phyloP scores from a whole-genome alignment of 2,329 filamentous ascomycete species.

The Fusarium protoensiforme region DNA sequence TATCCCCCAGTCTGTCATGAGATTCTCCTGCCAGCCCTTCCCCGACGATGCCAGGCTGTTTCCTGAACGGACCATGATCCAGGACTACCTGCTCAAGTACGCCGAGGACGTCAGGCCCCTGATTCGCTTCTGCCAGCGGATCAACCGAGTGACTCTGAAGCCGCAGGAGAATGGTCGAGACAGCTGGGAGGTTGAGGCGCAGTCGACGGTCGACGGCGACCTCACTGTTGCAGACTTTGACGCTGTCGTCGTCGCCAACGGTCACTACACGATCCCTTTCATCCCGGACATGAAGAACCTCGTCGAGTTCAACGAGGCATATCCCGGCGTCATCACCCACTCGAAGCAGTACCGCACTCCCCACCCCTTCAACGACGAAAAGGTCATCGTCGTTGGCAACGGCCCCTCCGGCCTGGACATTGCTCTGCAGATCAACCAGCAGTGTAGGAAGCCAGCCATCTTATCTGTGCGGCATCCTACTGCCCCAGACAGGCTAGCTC shows the following conservation, averaged over 20 bases:
- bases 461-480: slow-evolving; percentile 68
- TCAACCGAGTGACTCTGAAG: slow-evolving; percentile 65
- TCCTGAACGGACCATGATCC: slow-evolving; percentile 76
- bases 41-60: slow-evolving; percentile 74
- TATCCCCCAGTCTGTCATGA: slow-evolving; percentile 84
- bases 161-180: slow-evolving; percentile 47
- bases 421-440: slow-evolving; percentile 75
- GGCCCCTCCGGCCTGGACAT: slow-evolving; percentile 89
- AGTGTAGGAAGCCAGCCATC: slow-evolving; percentile 71
- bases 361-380: slow-evolving; percentile 72
- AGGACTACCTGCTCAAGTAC: slow-evolving; percentile 79
- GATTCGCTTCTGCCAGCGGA: slow-evolving; percentile 77
- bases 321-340: slow-evolving; percentile 74
- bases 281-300: slow-evolving; percentile 73
- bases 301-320: slow-evolving; percentile 64
- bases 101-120: slow-evolving; percentile 73
- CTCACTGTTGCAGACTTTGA: slow-evolving; percentile 68
- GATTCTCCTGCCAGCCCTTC: slow-evolving; percentile 78
- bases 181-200: slow-evolving; percentile 71
- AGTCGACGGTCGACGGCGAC: slow-evolving; percentile 58
- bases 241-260: slow-evolving; percentile 79
- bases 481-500: slow-evolving; percentile 55
- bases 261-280: slow-evolving; percentile 78
- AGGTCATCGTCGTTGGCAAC: slow-evolving; percentile 86
- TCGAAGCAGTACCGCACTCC: slow-evolving; percentile 83